A percentile compares a stretch with the other conserved stretches of the same genome.
Conservation (phyloP, 2,329 filamentous ascomycete genomes). For the Penicillium vulpinum region DNA sequence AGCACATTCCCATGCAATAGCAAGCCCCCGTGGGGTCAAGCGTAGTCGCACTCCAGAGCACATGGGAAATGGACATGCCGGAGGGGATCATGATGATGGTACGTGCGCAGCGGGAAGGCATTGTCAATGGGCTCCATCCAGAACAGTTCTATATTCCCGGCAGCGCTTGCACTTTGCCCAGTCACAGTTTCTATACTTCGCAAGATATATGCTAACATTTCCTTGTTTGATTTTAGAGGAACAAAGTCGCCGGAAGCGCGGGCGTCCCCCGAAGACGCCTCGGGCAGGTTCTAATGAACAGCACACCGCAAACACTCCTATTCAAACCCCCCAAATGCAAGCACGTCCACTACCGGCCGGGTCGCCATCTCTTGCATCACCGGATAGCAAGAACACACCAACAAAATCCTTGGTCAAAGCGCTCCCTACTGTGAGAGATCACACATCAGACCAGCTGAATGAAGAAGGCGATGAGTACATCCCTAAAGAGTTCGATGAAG, state of each 20-base stretch:
- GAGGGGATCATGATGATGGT: conserved; percentile 71
- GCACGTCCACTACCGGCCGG: conserved; percentile 38
- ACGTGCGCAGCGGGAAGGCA: conserved; percentile 49
- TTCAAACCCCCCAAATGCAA: conserved; percentile 45
- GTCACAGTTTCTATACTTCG: conserved; percentile 18
- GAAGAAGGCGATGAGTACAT: conserved; percentile 91
- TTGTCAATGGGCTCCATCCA: conserved; percentile 1
- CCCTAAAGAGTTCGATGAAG: conserved; percentile 87
- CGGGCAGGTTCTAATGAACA: conserved; percentile 39
- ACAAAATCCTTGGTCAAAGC: conserved; percentile 86
- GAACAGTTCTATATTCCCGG: background rate
- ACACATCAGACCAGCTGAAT: conserved; percentile 93
- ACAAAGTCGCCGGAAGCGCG: conserved; percentile 51
- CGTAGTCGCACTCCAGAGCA: conserved; percentile 74
- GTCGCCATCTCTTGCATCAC: conserved; percentile 62
- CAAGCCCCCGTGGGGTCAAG: conserved; percentile 70
- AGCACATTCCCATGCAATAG: conserved; percentile 48
- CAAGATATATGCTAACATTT: conserved; percentile 19
- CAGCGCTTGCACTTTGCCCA: background rate
- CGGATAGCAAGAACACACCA: conserved; percentile 68
- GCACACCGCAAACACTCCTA: conserved; percentile 30
- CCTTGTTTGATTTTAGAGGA: conserved; percentile 32
- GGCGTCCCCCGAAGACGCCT: conserved; percentile 51
- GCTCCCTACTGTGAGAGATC: conserved; percentile 90
- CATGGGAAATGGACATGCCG: conserved; percentile 58